Conservation (phyloP, 768 basidiomycete genomes). For the Phlegmacium glaucopus region DNA sequence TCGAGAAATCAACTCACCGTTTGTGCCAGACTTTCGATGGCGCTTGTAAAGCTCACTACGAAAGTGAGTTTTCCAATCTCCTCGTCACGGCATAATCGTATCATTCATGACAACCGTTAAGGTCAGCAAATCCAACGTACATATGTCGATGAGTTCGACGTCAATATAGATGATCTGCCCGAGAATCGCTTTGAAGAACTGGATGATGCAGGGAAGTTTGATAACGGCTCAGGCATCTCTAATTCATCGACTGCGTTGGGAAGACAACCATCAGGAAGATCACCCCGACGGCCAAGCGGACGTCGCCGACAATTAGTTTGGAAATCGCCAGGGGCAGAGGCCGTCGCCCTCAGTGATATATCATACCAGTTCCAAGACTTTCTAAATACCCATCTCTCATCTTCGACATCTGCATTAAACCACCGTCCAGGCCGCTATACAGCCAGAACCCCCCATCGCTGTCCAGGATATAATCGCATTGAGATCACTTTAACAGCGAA, state of each 20-base stretch:
- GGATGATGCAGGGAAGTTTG: neutral
- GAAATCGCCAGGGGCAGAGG: neutral
- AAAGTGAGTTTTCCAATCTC: neutral
- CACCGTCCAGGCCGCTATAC: neutral
- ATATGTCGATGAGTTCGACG: neutral
- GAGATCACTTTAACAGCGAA: constrained; percentile 7
- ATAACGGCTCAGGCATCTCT: neutral
- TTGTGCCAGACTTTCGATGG: constrained; percentile 4
- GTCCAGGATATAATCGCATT: constrained; percentile 6
- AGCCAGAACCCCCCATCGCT: constrained; percentile 2
- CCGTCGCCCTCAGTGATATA: constrained; percentile 1
- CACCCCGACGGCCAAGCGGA: neutral
- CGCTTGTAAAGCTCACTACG: constrained; percentile 5
- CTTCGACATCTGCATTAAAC: neutral
- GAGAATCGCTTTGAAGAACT: neutral
- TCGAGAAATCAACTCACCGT: neutral
- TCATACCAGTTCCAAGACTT: constrained; percentile 4
- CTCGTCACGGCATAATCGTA: neutral
- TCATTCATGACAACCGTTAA: neutral
- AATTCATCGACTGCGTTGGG: neutral
- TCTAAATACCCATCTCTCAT: neutral
- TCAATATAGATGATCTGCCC: neutral
- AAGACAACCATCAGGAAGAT: neutral
- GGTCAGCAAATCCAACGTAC: neutral
- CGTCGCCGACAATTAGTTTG: constrained; percentile 4